Evolutionary conservation across 2,329 filamentous ascomycete species (phyloP).

Genomic region (Periconia sp.): DNA sequence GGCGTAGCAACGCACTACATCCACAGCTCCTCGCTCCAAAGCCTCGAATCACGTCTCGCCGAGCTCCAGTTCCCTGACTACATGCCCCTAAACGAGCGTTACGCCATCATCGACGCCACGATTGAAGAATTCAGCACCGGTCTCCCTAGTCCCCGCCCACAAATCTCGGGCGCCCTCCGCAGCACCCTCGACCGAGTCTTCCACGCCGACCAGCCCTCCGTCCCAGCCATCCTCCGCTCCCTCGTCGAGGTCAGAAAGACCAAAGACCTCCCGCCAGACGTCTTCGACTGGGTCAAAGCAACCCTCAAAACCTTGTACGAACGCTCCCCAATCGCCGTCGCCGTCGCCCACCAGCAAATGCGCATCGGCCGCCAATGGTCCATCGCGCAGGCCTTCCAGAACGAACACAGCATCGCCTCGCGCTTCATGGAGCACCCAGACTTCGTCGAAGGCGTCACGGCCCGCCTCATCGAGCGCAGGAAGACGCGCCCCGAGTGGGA

Average conservation of each 20-base stretch:
- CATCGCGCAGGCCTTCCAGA: conserved; percentile 81
- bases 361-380: conserved; percentile 73
- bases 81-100: conserved; percentile 62
- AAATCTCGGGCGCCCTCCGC: conserved; percentile 69
- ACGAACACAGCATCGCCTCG: conserved; percentile 80
- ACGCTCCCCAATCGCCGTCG: conserved; percentile 83
- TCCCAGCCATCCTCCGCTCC: conserved; percentile 71
- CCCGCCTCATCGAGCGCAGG: conserved; percentile 73
- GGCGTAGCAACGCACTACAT: conserved; percentile 96
- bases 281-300: conserved; percentile 74
- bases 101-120: conserved; percentile 76
- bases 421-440: conserved; percentile 91
- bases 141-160: conserved; percentile 62
- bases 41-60: conserved; percentile 79
- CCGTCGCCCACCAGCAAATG: conserved; percentile 84
- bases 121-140: conserved; percentile 91
- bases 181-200: conserved; percentile 74
- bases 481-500: conserved; percentile 71
- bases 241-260: conserved; percentile 55
- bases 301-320: conserved; percentile 74
- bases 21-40: conserved; percentile 82
- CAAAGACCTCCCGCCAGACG: conserved; percentile 39
- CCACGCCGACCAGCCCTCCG: conserved; percentile 55
- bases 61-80: conserved; percentile 88
- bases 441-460: conserved; percentile 88